Evolutionary conservation across 306 rosid species (phyloP).

Genomic region (Cucumis cinereus): DNA sequence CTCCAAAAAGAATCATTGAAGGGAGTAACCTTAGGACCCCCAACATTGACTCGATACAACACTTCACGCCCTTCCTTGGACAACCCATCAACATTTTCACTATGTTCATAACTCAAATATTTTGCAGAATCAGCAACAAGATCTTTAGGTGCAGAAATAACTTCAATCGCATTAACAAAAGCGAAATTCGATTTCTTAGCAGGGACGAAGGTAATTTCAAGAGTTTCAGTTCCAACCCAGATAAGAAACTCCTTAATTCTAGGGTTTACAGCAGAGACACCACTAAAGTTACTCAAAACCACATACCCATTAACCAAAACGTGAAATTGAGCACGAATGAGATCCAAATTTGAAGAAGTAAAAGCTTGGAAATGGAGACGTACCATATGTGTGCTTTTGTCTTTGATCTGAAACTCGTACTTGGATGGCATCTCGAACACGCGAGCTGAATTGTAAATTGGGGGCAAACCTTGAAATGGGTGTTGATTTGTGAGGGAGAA

Average conservation of each 20-base stretch:
- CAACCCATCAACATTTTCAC: constrained; percentile 29
- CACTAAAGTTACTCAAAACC: constrained; percentile 30
- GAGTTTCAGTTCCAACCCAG: constrained; percentile 34
- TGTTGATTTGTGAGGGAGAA: constrained; percentile 26
- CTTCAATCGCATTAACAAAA: constrained; percentile 84
- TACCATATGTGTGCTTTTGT: constrained; percentile 64
- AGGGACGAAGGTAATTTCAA: constrained; percentile 52
- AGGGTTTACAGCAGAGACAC: constrained; percentile 16
- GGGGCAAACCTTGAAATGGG: constrained; percentile 20
- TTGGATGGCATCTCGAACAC: constrained; percentile 48
- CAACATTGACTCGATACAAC: constrained; percentile 63
- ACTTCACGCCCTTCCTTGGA: constrained; percentile 55
- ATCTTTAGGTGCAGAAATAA: constrained; percentile 82
- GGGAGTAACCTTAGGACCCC: constrained; percentile 86
- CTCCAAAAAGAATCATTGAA: constrained; percentile 86
- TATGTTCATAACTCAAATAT: constrained; percentile 17
- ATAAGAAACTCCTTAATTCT: constrained; percentile 45
- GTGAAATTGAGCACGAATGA: constrained; percentile 40
- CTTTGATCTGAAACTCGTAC: constrained; percentile 42
- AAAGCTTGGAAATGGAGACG: constrained; percentile 69
- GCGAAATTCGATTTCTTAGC: constrained; percentile 33
- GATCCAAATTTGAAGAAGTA: constrained; percentile 26
- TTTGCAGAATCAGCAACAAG: constrained; percentile 53
- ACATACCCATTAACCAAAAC: constrained; percentile 50
- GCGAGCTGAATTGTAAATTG: constrained; percentile 55